These are phyloP conservation scores for Chloromonas sp. DNA, from an alignment of 163 green algal genomes.

Conservation along the genomic window DNA sequence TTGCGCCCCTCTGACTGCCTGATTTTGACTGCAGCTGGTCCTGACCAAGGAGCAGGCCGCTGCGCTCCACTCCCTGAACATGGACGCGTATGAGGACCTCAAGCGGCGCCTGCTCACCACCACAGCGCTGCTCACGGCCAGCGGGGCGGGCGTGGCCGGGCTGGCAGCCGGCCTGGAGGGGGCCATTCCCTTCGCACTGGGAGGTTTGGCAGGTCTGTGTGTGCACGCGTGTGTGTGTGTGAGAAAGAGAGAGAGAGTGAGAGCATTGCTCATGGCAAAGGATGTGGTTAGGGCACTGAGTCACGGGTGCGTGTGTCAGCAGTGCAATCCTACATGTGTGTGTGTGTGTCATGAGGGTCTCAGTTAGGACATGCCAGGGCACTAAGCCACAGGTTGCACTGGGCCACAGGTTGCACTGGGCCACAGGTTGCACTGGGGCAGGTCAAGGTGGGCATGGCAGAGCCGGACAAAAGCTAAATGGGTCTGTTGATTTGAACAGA, in stretches of 20 bases:
- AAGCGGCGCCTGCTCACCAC: slow-evolving; percentile 59
- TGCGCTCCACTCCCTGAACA: slow-evolving; percentile 44
- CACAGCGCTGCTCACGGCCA: slow-evolving; percentile 54
- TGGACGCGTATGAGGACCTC: slow-evolving; percentile 58
- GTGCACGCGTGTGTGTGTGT: background rate
- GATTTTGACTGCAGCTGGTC: background rate
- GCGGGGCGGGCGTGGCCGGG: slow-evolving; percentile 41
- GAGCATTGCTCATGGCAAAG: too few species aligned
- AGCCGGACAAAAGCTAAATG: too few species aligned
- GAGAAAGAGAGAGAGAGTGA: background rate
- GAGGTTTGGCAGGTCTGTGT: slow-evolving; percentile 47
- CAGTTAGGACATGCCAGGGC: background rate
- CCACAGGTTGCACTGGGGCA: background rate
- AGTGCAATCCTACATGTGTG: background rate
- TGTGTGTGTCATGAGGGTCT: background rate
- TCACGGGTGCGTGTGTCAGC: too few species aligned
- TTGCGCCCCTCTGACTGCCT: background rate
- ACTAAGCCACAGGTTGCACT: background rate
- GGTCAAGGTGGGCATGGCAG: too few species aligned
- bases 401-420: background rate
- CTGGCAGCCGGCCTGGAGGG: slow-evolving; percentile 33
- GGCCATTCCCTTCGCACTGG: slow-evolving; percentile 69
- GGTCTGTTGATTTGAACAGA: too few species aligned
- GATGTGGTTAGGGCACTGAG: too few species aligned
- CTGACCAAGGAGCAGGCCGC: slow-evolving; percentile 49